Conservation (phyloP, 2,329 filamentous ascomycete genomes). For the Penicillium sp. region DNA sequence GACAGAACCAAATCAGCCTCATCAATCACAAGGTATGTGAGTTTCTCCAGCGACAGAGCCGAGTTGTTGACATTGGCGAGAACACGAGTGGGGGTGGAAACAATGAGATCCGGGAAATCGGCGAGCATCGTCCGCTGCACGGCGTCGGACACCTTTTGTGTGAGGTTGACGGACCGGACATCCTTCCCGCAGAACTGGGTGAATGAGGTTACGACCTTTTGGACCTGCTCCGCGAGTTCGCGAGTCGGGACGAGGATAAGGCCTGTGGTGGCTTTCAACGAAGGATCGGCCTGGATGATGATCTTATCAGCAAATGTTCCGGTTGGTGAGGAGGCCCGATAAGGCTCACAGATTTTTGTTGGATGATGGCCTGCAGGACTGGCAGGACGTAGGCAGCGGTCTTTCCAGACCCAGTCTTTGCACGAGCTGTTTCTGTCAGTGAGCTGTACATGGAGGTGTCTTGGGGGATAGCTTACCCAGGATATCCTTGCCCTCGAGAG, state of each 20-base stretch:
- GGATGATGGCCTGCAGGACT: constrained; percentile 78
- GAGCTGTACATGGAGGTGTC: neutral
- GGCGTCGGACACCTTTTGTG: constrained; percentile 83
- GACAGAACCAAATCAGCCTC: constrained; percentile 92
- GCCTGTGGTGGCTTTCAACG: constrained; percentile 59
- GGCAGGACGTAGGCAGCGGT: constrained; percentile 94
- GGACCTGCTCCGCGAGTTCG: constrained; percentile 89
- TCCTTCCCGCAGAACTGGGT: constrained; percentile 82
- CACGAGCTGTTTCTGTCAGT: constrained; percentile 60
- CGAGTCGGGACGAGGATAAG: constrained; percentile 91
- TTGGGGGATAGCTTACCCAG: constrained; percentile 50
- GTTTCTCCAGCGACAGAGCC: constrained; percentile 65
- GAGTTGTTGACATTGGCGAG: constrained; percentile 73
- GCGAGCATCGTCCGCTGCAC: constrained; percentile 85
- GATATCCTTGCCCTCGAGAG: constrained; percentile 83
- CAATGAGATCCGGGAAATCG: constrained; percentile 81
- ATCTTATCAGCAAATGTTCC: constrained; percentile 4
- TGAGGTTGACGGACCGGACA: constrained; percentile 78
- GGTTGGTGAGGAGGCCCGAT: neutral
- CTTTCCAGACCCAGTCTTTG: constrained; percentile 94
- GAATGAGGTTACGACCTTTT: constrained; percentile 73
- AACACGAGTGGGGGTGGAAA: constrained; percentile 85
- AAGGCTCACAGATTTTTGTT: constrained; percentile 63
- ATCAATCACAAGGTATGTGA: constrained; percentile 82
- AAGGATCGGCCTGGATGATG: constrained; percentile 32